A percentile compares a stretch with the other conserved stretches of the same genome.
Evolutionary conservation across 1,139 yeast species (phyloP).

Genomic region (Geotrichum aggregatum): DNA sequence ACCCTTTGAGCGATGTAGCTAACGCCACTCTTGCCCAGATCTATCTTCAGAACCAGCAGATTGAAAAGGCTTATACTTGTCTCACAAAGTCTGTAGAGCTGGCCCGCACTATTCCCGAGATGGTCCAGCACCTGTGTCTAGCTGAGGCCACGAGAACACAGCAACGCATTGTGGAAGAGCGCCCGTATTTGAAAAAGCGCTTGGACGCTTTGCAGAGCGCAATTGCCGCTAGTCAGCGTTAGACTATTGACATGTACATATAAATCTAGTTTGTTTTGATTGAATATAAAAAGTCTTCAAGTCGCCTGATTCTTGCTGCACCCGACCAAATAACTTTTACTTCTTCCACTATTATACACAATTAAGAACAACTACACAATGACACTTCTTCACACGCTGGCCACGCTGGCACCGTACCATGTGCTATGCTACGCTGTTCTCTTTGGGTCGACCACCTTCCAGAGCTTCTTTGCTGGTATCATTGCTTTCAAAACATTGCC

Average conservation of each 20-base stretch:
- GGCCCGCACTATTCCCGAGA: slow-evolving; percentile 81
- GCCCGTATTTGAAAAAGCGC: slow-evolving; percentile 36
- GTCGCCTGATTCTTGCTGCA: not conserved
- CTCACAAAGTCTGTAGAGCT: slow-evolving; percentile 79
- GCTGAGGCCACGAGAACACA: slow-evolving; percentile 63
- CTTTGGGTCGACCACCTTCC: slow-evolving; percentile 82
- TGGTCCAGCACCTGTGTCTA: slow-evolving; percentile 84
- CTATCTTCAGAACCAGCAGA: slow-evolving; percentile 75
- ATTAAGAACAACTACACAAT: not conserved
- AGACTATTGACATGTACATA: slow-evolving; percentile 2
- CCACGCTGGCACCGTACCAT: slow-evolving; percentile 38
- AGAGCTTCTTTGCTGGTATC: slow-evolving; percentile 80
- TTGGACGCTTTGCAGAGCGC: slow-evolving; percentile 27
- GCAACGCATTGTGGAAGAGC: slow-evolving; percentile 34
- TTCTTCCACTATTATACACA: not conserved
- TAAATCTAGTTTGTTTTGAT: not conserved
- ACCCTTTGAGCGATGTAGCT: slow-evolving; percentile 86
- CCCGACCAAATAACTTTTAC: not conserved
- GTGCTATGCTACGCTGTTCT: slow-evolving; percentile 37
- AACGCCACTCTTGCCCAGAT: slow-evolving; percentile 87
- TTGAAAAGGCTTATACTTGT: slow-evolving; percentile 73
- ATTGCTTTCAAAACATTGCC: slow-evolving; percentile 75
- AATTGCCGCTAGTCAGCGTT: slow-evolving; percentile 4
- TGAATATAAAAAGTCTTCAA: too few species aligned
- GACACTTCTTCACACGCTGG: slow-evolving; percentile 29